These are phyloP conservation scores for Paramecium octaurelia DNA, from an alignment of 73 alveolate species.

Conservation along the genomic window DNA sequence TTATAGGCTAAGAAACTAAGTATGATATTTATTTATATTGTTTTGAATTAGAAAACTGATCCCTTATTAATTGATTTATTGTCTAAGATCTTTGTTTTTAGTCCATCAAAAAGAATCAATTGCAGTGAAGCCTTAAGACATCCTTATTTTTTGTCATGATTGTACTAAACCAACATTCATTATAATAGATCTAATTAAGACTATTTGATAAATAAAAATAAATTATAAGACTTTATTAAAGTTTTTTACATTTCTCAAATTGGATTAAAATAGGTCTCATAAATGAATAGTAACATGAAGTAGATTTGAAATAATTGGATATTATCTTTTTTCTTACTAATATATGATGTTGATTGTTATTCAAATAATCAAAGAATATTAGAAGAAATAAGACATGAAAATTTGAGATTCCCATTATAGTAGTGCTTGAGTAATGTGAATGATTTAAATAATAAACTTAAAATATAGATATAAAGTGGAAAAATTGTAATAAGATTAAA, in stretches of 20 bases:
- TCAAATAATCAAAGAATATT: not conserved
- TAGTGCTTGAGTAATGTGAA: conserved; percentile 2
- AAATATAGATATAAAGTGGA: conserved; percentile 17
- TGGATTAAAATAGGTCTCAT: not conserved
- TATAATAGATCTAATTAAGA: not conserved
- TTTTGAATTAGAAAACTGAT: conserved; percentile 41
- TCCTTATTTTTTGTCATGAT: conserved; percentile 72
- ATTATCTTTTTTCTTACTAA: not conserved
- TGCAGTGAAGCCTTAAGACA: conserved; percentile 81
- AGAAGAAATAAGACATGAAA: conserved; percentile 2
- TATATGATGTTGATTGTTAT: not conserved
- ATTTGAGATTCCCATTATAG: not conserved
- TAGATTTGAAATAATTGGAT: not conserved
- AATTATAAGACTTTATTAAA: not conserved
- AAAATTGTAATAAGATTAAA: not conserved
- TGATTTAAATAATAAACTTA: not conserved
- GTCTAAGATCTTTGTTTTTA: conserved; percentile 70
- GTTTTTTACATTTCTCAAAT: not conserved
- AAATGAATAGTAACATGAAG: not conserved
- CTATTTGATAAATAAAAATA: not conserved
- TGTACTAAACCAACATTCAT: not conserved
- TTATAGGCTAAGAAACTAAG: not conserved
- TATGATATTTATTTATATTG: not conserved
- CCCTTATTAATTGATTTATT: conserved; percentile 52
- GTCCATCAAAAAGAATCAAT: conserved; percentile 74